Base-by-base conservation (phyloP, 257 asterid genomes). In the Capsicum chinense region DNA sequence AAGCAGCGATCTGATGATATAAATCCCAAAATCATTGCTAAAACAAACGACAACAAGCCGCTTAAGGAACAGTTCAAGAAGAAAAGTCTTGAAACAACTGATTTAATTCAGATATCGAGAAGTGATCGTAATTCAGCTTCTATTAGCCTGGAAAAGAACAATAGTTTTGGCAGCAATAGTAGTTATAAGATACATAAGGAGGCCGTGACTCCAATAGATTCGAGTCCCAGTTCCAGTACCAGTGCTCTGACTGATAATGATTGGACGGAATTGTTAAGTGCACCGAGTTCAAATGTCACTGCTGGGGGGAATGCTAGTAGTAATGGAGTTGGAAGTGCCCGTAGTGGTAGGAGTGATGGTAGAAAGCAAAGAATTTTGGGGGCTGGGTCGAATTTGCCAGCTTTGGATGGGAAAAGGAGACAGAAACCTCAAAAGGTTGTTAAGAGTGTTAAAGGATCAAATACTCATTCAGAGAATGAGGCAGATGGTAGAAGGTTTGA, bases 251-350 rank as follows among this genome's bases (percentile, higher is more conserved):
- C 91, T 3, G 98, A 96, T 85, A 87, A 89, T 88, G 99, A 97
- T 88, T 97, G 99, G 99, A 97, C 99, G 6, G 97, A 95, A 86
- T 90, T 97, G 84, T 87, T 95, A 71, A 91, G 95, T 88, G 93
- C 87, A 81, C 97, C 98, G 2, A 91, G 89, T 83, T 90, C 87
- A 85, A 92, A 82, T 84, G 92, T 81, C 67, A 76, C 69, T 48
- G 71, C 90, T 26, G 89, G 84, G 80, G 84, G 73, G 84, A 85
- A 39, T 79, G 85, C 82, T 63, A 87, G 87, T 85, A 87, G 86
- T 87, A 90, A 83, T 79, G 93, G 90, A 85, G 89, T 83, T 39
- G 69, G 85, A 15, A 89, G 90, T 69, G 84, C 82, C 70, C 88
- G 90, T 64, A 82, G 86, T 44, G 71, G 84, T 59, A 87, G 86